Evolutionary conservation across 139 green algal species (phyloP).

Genomic region (Chlamydomonas sp.): DNA sequence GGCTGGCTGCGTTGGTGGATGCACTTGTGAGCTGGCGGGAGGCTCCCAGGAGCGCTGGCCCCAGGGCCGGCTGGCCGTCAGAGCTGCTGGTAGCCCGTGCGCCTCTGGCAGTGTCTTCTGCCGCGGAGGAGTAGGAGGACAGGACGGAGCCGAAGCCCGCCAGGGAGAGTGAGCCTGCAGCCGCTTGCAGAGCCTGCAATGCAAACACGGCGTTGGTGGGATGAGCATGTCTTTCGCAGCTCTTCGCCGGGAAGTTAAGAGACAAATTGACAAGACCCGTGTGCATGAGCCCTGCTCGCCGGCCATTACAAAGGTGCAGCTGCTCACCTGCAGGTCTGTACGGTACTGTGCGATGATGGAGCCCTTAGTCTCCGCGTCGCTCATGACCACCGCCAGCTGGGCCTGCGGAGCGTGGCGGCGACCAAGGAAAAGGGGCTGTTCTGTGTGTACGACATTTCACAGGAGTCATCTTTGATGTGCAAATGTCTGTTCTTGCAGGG

Average conservation of each 20-base stretch:
- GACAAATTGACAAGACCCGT: too few species aligned
- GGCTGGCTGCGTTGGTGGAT: too few species aligned
- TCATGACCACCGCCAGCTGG: not conserved
- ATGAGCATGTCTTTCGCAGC: too few species aligned
- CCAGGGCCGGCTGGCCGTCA: not conserved
- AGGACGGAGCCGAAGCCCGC: not conserved
- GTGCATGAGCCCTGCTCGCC: too few species aligned
- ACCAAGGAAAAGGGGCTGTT: not conserved
- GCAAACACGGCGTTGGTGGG: too few species aligned
- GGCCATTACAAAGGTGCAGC: too few species aligned
- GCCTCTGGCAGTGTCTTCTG: not conserved
- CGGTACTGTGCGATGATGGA: not conserved
- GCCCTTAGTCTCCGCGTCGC: not conserved
- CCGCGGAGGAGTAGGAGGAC: not conserved
- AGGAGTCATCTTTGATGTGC: not conserved
- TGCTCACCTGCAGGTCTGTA: constrained; percentile 5
- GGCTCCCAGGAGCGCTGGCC: not conserved
- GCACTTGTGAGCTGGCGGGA: too few species aligned
- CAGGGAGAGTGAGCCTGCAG: not conserved
- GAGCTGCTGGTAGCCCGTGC: not conserved
- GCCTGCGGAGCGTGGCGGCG: not conserved
- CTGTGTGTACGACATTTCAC: not conserved
- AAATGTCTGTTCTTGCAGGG: not conserved
- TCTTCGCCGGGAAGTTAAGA: too few species aligned
- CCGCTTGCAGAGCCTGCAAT: not conserved